Conservation (phyloP, 176 grass and related monocot genomes). For the Oropetium thomaeum region DNA sequence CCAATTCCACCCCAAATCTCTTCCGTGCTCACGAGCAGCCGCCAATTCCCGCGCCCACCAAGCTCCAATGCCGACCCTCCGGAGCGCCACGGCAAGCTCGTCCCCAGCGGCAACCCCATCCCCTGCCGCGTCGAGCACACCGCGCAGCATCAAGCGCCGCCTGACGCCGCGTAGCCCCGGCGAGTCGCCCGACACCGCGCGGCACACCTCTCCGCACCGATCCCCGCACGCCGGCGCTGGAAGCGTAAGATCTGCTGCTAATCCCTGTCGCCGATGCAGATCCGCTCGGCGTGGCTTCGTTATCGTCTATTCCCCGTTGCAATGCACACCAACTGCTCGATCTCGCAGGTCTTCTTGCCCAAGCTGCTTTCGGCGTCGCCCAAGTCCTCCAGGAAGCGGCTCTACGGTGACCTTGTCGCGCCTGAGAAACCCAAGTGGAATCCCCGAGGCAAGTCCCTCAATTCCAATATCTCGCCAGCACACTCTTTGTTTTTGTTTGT, state of each 20-base stretch:
- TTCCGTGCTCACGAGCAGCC: neutral
- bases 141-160: conserved; percentile 44
- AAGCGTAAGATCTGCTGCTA: conserved; percentile 28
- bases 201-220: conserved; percentile 37
- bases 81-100: conserved; percentile 47
- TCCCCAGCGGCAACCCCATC: conserved; percentile 19
- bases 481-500: neutral
- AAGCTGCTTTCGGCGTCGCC: conserved; percentile 58
- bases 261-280: neutral
- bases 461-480: neutral
- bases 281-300: neutral
- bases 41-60: neutral
- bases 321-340: conserved; percentile 33
- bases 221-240: conserved; percentile 26
- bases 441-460: conserved; percentile 42
- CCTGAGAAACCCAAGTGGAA: conserved; percentile 59
- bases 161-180: conserved; percentile 28
- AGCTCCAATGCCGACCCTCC: conserved; percentile 64
- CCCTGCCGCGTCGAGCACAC: conserved; percentile 31
- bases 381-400: conserved; percentile 76
- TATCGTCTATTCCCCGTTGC: neutral
- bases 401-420: conserved; percentile 51
- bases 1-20: conserved; percentile 8
- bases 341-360: conserved; percentile 28
- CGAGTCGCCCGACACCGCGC: neutral